phyloP scores from a whole-genome alignment of 495 filamentous ascomycete genomes.

The Zalerion maritima region DNA sequence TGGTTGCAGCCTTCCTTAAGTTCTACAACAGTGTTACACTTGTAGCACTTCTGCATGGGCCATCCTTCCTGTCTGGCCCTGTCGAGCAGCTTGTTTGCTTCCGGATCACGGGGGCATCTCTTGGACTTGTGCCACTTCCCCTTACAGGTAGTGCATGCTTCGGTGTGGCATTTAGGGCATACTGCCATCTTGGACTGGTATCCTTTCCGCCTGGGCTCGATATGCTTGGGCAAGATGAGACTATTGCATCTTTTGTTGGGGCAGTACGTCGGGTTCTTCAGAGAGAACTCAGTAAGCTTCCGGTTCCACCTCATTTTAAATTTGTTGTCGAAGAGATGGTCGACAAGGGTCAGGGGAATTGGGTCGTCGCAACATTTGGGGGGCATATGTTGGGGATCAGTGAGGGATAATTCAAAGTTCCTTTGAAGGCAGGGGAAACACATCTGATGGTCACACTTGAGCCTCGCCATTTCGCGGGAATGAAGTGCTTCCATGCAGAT shows the following conservation, averaged over 20 bases:
- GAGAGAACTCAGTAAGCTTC: constrained; percentile 60
- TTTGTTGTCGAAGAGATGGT: constrained; percentile 49
- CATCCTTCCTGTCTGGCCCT: constrained; percentile 58
- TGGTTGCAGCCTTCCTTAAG: constrained; percentile 71
- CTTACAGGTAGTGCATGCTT: constrained; percentile 61
- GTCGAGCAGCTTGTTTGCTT: constrained; percentile 47
- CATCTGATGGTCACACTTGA: constrained; percentile 65
- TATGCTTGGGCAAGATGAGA: constrained; percentile 57
- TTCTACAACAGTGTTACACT: constrained; percentile 63
- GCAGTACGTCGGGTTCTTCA: constrained; percentile 61
- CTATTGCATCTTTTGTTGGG: constrained; percentile 53
- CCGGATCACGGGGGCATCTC: constrained; percentile 59
- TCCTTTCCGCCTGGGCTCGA: constrained; percentile 33
- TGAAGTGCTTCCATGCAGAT: constrained; percentile 50
- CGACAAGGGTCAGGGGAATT: constrained; percentile 63
- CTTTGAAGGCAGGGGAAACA: constrained; percentile 59
- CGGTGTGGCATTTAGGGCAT: constrained; percentile 54
- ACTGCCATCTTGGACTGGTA: constrained; percentile 39
- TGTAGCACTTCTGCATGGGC: constrained; percentile 64
- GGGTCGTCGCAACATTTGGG: constrained; percentile 64
- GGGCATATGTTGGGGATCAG: constrained; percentile 65
- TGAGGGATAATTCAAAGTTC: constrained; percentile 56
- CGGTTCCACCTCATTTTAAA: constrained; percentile 68
- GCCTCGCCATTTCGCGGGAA: constrained; percentile 43
- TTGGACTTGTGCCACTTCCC: constrained; percentile 51